These are phyloP conservation scores for Aspergillus pseudoviridinutans DNA, from an alignment of 2,329 filamentous ascomycete species.

Conservation along the genomic window DNA sequence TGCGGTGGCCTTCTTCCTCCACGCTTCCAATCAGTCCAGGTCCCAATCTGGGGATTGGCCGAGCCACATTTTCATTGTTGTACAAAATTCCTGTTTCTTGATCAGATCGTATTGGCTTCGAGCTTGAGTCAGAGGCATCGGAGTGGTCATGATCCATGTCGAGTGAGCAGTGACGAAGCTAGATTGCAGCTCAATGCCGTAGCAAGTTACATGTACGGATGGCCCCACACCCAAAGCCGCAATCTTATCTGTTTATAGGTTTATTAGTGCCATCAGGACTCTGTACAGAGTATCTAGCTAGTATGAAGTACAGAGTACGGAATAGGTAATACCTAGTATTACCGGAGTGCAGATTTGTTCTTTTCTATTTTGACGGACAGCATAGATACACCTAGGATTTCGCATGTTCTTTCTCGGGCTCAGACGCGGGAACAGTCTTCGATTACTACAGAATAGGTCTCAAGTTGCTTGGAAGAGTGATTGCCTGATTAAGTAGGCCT, in stretches of 20 bases:
- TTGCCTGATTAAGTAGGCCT: background rate
- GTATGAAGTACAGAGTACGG: background rate
- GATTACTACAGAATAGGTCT: background rate
- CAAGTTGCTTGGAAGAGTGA: background rate
- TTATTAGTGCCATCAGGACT: background rate
- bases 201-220: constrained; percentile 10
- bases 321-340: background rate
- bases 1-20: constrained; percentile 6
- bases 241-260: constrained; percentile 3
- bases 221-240: constrained; percentile 2
- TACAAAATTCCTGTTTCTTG: constrained; percentile 9
- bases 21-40: constrained; percentile 6
- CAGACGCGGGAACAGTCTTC: background rate
- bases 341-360: background rate
- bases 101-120: constrained; percentile 13
- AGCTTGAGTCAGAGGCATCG: constrained; percentile 19
- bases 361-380: background rate
- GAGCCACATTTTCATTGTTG: constrained; percentile 9
- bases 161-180: constrained; percentile 8
- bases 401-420: background rate
- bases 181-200: constrained; percentile 1
- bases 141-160: constrained; percentile 30
- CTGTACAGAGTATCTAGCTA: background rate
- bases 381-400: background rate
- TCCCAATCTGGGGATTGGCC: constrained; percentile 4